Conservation (phyloP, 371 early-diverging fungal genomes). For the Circinella umbellata region DNA sequence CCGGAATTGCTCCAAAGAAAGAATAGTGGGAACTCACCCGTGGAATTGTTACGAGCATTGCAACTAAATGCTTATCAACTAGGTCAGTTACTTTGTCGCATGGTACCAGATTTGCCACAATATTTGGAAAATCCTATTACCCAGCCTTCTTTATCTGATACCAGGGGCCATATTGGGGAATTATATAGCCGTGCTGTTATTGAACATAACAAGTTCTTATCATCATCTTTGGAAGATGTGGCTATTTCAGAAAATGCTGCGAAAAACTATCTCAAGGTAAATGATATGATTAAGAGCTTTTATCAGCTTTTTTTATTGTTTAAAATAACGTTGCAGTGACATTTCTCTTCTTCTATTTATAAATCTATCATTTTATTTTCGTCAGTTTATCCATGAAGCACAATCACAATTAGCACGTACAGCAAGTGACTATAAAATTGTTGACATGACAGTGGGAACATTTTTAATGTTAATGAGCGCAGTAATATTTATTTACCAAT, state of each 20-base stretch:
- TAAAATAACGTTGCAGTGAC: background rate
- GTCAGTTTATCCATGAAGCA: constrained; percentile 51
- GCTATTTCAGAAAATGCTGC: constrained; percentile 20
- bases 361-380: background rate
- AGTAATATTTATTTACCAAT: background rate
- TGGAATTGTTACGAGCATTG: constrained; percentile 40
- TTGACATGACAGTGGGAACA: constrained; percentile 55
- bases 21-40: background rate
- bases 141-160: background rate
- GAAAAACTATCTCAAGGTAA: constrained; percentile 41
- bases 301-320: too few relatives aligned
- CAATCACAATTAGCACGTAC: constrained; percentile 53
- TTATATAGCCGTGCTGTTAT: constrained; percentile 18
- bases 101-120: constrained; percentile 18
- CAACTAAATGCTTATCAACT: constrained; percentile 71
- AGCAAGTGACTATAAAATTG: constrained; percentile 60
- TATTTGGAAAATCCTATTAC: constrained; percentile 17
- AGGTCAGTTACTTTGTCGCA: constrained; percentile 28
- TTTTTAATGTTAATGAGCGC: constrained; percentile 23
- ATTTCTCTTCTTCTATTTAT: background rate
- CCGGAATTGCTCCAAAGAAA: constrained; percentile 59
- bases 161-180: background rate
- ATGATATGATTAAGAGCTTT: background rate
- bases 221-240: background rate
- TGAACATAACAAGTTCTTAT: constrained; percentile 23